phyloP scores from a whole-genome alignment of 306 rosid genomes.

The Geum urbanum region DNA sequence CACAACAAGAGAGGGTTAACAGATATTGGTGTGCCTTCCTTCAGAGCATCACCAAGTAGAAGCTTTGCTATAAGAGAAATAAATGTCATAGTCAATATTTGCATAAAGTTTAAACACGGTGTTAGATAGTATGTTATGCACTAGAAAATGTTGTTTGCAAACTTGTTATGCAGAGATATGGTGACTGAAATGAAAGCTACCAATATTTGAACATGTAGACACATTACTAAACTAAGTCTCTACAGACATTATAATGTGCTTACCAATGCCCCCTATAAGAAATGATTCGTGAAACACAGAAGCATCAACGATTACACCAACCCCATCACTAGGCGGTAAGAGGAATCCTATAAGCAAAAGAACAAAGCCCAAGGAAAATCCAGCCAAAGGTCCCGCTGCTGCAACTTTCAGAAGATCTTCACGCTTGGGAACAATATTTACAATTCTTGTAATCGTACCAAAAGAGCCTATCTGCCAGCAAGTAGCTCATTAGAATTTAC shows the following conservation, averaged over 20 bases:
- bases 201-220: not conserved
- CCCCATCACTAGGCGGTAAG: constrained; percentile 86
- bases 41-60: constrained; percentile 71
- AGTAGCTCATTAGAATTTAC: constrained; percentile 44
- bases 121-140: not conserved
- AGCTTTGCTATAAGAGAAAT: constrained; percentile 63
- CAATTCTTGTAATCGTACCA: constrained; percentile 89
- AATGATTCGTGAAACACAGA: constrained; percentile 95
- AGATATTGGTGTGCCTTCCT: constrained; percentile 87
- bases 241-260: constrained; percentile 20
- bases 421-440: constrained; percentile 82
- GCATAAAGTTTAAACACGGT: constrained; percentile 17
- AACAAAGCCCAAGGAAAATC: constrained; percentile 71
- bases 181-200: not conserved
- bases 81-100: constrained; percentile 17
- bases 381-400: constrained; percentile 91
- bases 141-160: not conserved
- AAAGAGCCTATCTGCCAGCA: constrained; percentile 99
- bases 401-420: constrained; percentile 95
- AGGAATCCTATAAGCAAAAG: constrained; percentile 79
- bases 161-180: not conserved
- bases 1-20: constrained; percentile 89
- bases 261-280: constrained; percentile 93
- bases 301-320: constrained; percentile 74
- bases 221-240: not conserved